Percentiles rank a stretch among this genome's conserved stretches.
phyloP scores from a whole-genome alignment of 2,329 filamentous ascomycete genomes.

The Epichloe coenophiala region DNA sequence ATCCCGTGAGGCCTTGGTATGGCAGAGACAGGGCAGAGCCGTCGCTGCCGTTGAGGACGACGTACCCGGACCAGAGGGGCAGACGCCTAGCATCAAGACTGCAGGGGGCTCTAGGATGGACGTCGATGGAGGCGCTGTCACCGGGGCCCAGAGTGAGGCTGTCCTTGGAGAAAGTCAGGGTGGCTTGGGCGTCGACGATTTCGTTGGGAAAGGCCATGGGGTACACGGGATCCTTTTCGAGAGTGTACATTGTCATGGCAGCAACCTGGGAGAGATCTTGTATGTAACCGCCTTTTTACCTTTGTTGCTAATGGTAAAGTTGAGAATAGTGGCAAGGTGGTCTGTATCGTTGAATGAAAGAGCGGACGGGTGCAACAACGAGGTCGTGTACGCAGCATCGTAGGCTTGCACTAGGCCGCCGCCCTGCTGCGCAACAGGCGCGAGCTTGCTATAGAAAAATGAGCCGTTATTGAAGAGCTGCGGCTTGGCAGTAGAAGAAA shows the following conservation, averaged over 20 bases:
- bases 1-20: slow-evolving; percentile 25
- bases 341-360: slow-evolving; percentile 52
- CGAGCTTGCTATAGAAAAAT: slow-evolving; percentile 23
- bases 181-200: slow-evolving; percentile 25
- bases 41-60: slow-evolving; percentile 25
- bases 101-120: slow-evolving; percentile 28
- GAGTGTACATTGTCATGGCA: slow-evolving; percentile 40
- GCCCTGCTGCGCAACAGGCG: slow-evolving; percentile 48
- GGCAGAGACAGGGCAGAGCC: slow-evolving; percentile 23
- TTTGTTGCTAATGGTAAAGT: slow-evolving; percentile 43
- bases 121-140: slow-evolving; percentile 29
- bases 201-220: slow-evolving; percentile 33
- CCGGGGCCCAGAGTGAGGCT: slow-evolving; percentile 30
- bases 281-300: slow-evolving; percentile 37
- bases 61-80: slow-evolving; percentile 29
- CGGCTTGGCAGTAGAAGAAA: slow-evolving; percentile 36
- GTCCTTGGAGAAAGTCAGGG: slow-evolving; percentile 26
- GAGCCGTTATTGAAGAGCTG: slow-evolving; percentile 31
- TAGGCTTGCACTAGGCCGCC: slow-evolving; percentile 45
- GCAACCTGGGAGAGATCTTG: slow-evolving; percentile 28
- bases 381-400: slow-evolving; percentile 40
- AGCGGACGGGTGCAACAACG: slow-evolving; percentile 37
- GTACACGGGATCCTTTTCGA: slow-evolving; percentile 18
- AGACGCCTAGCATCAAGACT: slow-evolving; percentile 21
- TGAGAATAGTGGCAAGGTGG: slow-evolving; percentile 32